Evolutionary conservation across 2,329 filamentous ascomycete genomes (phyloP).

Genomic region (Penicillium palitans): DNA sequence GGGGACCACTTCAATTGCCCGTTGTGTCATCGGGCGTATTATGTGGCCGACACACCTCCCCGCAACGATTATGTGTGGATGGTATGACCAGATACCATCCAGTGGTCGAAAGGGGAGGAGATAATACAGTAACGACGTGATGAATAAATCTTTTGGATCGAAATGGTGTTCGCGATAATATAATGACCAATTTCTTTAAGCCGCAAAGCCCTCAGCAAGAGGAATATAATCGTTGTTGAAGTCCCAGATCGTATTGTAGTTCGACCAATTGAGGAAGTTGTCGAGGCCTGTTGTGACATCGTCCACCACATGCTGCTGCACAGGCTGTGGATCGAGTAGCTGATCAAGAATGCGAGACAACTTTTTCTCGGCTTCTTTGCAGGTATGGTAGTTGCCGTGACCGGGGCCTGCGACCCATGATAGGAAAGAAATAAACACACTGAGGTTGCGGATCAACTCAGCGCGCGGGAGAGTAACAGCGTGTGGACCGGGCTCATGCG

Average conservation of each 20-base stretch:
- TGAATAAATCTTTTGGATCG: background rate
- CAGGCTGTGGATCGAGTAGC: conserved; percentile 37
- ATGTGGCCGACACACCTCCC: conserved; percentile 30
- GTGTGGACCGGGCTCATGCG: conserved; percentile 30
- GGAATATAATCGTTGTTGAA: conserved; percentile 34
- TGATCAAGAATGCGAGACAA: conserved; percentile 39
- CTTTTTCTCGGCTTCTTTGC: conserved; percentile 39
- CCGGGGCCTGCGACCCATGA: conserved; percentile 37
- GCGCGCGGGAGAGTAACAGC: conserved; percentile 30
- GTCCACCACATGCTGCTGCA: conserved; percentile 30
- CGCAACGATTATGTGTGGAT: conserved; percentile 41
- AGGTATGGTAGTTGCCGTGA: conserved; percentile 38
- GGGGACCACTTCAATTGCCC: conserved; percentile 43
- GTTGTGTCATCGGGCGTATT: conserved; percentile 41
- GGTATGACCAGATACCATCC: conserved; percentile 26
- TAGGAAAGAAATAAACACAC: conserved; percentile 36
- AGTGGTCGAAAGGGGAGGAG: background rate
- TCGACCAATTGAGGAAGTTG: conserved; percentile 38
- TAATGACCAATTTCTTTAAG: conserved; percentile 9
- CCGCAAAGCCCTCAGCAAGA: conserved; percentile 21
- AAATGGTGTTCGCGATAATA: background rate
- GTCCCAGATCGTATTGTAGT: conserved; percentile 33
- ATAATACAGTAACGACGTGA: background rate
- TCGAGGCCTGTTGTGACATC: conserved; percentile 34
- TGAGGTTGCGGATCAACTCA: conserved; percentile 37